These are phyloP conservation scores for Pseudodiploospora longispora DNA, from an alignment of 2,329 filamentous ascomycete species.

Conservation along the genomic window DNA sequence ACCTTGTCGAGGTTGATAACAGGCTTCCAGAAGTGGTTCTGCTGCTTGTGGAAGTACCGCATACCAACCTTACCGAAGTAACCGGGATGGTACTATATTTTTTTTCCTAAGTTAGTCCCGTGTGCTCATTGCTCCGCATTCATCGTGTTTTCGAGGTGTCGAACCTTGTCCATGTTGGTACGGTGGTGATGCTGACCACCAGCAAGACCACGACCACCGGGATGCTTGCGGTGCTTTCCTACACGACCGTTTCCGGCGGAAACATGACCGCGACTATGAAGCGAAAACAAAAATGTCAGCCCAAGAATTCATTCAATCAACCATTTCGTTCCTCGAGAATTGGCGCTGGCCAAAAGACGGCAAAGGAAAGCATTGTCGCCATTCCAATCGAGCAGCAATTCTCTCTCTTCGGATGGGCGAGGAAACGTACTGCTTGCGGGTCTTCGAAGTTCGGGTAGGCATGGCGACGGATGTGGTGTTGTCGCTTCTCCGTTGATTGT, in stretches of 20 bases:
- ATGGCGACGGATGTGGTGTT: conserved; percentile 46
- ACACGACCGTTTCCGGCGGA: conserved; percentile 97
- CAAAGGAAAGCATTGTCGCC: conserved; percentile 4
- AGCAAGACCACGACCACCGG: conserved; percentile 77
- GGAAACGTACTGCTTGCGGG: conserved; percentile 65
- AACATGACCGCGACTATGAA: conserved; percentile 83
- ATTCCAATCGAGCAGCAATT: conserved; percentile 5
- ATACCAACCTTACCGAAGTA: conserved; percentile 98
- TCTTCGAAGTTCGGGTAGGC: conserved; percentile 70
- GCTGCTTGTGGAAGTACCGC: conserved; percentile 93
- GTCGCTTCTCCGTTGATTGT: conserved; percentile 34
- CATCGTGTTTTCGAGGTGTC: conserved; percentile 37
- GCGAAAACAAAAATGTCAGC: conserved; percentile 15
- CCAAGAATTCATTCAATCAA: conserved; percentile 1
- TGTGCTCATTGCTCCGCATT: background rate
- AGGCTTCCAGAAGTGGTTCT: conserved; percentile 97
- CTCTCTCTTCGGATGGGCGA: conserved; percentile 10
- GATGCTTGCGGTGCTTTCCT: conserved; percentile 96
- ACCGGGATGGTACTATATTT: conserved; percentile 79
- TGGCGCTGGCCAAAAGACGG: conserved; percentile 5
- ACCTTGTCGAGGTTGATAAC: conserved; percentile 99
- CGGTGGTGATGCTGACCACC: conserved; percentile 92
- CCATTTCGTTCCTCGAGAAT: conserved; percentile 3
- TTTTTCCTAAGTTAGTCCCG: conserved; percentile 19
- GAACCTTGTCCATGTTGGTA: conserved; percentile 62